phyloP scores from a whole-genome alignment of 2,329 filamentous ascomycete species.

The Exserohilum rostratum region DNA sequence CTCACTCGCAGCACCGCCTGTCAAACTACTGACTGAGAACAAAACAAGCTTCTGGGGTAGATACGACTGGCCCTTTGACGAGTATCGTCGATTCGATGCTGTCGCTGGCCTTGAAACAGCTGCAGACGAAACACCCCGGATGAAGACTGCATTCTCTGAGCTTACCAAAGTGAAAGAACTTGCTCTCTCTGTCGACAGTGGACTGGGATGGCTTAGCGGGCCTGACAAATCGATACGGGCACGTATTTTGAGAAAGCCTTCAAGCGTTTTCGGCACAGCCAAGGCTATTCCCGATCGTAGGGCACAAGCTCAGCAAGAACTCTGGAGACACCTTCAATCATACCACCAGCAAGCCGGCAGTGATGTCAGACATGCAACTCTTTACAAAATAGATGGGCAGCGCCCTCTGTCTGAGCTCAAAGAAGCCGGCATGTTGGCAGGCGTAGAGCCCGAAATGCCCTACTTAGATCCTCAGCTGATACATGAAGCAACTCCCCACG shows the following conservation, averaged over 20 bases:
- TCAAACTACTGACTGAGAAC: constrained; percentile 62
- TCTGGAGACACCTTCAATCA: constrained; percentile 44
- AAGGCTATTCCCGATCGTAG: constrained; percentile 48
- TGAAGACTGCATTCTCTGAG: constrained; percentile 66
- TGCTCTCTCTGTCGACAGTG: constrained; percentile 70
- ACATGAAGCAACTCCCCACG: constrained; percentile 32
- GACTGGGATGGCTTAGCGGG: constrained; percentile 70
- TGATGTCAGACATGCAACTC: constrained; percentile 36
- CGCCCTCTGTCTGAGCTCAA: constrained; percentile 21
- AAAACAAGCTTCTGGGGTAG: constrained; percentile 67
- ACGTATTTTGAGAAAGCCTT: constrained; percentile 52
- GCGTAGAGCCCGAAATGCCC: constrained; percentile 34
- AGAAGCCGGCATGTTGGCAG: constrained; percentile 16
- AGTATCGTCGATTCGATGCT: constrained; percentile 65
- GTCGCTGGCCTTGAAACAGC: constrained; percentile 66
- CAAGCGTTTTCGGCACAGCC: constrained; percentile 55
- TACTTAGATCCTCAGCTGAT: constrained; percentile 39
- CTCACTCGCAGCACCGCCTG: constrained; percentile 56
- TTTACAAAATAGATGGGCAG: constrained; percentile 36
- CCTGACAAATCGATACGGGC: constrained; percentile 62
- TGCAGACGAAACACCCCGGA: constrained; percentile 66
- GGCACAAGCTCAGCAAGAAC: constrained; percentile 41
- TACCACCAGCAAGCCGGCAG: constrained; percentile 25
- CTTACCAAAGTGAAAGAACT: constrained; percentile 65
- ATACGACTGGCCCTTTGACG: constrained; percentile 67